Evolutionary conservation across 2,329 filamentous ascomycete genomes (phyloP).

Genomic region (Chaetomium sp.): DNA sequence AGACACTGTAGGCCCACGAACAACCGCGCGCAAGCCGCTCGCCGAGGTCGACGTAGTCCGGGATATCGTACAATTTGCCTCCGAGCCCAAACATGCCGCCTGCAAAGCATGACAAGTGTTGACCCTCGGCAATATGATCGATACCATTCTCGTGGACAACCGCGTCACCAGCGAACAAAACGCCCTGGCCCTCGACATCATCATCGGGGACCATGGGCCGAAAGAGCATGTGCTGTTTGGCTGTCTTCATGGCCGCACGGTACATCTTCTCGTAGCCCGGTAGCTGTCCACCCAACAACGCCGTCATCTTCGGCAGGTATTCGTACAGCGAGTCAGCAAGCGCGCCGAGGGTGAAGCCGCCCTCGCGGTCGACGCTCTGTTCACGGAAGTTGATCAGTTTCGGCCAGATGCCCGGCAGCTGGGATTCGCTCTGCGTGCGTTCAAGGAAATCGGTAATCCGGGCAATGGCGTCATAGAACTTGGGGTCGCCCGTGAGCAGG

Average conservation of each 20-base stretch:
- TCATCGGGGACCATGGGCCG: conserved; percentile 58
- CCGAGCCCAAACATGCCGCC: conserved; percentile 44
- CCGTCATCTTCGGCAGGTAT: conserved; percentile 55
- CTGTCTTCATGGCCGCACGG: conserved; percentile 50
- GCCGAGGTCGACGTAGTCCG: conserved; percentile 41
- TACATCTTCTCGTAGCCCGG: conserved; percentile 60
- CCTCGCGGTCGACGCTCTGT: conserved; percentile 36
- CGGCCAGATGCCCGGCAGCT: conserved; percentile 73
- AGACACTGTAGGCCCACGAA: conserved; percentile 50
- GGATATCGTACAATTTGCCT: conserved; percentile 38
- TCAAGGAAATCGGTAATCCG: conserved; percentile 67
- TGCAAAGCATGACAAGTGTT: conserved; percentile 42
- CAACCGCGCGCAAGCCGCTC: conserved; percentile 48
- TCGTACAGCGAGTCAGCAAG: conserved; percentile 53
- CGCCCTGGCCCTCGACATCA: conserved; percentile 53
- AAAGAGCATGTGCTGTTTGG: conserved; percentile 59
- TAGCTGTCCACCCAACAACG: conserved; percentile 58
- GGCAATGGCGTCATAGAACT: conserved; percentile 70
- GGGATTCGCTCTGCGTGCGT: conserved; percentile 59
- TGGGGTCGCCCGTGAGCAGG: conserved; percentile 60
- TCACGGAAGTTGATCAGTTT: conserved; percentile 52
- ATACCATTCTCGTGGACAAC: conserved; percentile 21
- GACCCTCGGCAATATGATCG: conserved; percentile 29
- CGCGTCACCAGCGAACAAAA: conserved; percentile 51
- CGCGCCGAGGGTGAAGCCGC: conserved; percentile 46